Percentiles rank a stretch among this genome's conserved stretches.
These are phyloP conservation scores for Psilocybe mexicana DNA, from an alignment of 1,284 basidiomycete genomes.

Conservation along the genomic window DNA sequence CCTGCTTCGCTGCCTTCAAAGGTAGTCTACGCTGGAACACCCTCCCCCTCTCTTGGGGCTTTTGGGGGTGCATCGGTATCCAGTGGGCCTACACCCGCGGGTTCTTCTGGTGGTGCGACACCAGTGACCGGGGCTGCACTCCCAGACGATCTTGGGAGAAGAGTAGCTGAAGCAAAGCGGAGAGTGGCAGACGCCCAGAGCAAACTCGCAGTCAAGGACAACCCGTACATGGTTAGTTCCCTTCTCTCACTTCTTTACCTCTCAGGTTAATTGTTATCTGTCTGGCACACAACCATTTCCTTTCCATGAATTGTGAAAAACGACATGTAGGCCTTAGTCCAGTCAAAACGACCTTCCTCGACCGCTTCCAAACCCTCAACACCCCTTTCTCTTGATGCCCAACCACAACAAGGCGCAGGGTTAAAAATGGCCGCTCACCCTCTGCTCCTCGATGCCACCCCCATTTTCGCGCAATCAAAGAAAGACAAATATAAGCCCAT, in stretches of 20 bases:
- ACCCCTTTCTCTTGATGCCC: neutral
- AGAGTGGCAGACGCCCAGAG: slow-evolving; percentile 79
- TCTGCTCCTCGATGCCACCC: slow-evolving; percentile 70
- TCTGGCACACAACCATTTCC: neutral
- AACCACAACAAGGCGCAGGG: slow-evolving; percentile 65
- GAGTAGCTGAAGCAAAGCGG: slow-evolving; percentile 77
- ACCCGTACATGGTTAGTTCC: slow-evolving; percentile 75
- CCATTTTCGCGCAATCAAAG: slow-evolving; percentile 64
- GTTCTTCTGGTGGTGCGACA: slow-evolving; percentile 30
- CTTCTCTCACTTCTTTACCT: neutral
- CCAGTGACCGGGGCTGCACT: slow-evolving; percentile 11
- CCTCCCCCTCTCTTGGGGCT: slow-evolving; percentile 27
- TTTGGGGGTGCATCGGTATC: slow-evolving; percentile 20
- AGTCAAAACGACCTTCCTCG: neutral
- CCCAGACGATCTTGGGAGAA: slow-evolving; percentile 64
- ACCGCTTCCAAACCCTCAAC: neutral
- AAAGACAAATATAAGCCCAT: slow-evolving; percentile 94
- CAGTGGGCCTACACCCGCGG: slow-evolving; percentile 37
- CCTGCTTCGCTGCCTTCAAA: slow-evolving; percentile 24
- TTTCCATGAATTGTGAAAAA: neutral
- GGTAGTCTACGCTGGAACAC: slow-evolving; percentile 22
- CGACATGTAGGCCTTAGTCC: neutral
- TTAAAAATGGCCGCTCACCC: slow-evolving; percentile 90
- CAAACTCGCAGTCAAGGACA: slow-evolving; percentile 71
- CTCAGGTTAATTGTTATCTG: neutral